Percentiles rank a stretch among this genome's conserved stretches.
phyloP scores from a whole-genome alignment of 2,329 filamentous ascomycete species.

The Zalaria obscura region DNA sequence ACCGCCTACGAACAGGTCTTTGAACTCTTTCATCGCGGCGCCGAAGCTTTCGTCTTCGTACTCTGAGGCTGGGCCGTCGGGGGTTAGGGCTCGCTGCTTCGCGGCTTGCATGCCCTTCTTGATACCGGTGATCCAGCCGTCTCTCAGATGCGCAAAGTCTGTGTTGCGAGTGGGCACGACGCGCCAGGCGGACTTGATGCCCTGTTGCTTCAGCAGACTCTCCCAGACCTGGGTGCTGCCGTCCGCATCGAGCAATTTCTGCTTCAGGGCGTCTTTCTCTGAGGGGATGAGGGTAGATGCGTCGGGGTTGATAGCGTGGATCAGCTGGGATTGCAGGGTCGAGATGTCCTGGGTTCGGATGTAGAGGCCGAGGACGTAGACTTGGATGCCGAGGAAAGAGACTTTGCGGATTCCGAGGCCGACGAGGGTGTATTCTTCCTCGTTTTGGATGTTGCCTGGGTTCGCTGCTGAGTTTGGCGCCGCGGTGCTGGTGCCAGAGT shows the following conservation, averaged over 20 bases:
- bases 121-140: conserved; percentile 80
- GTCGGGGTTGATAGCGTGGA: conserved; percentile 59
- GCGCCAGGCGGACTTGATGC: conserved; percentile 64
- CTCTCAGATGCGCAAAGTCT: conserved; percentile 82
- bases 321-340: conserved; percentile 61
- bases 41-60: conserved; percentile 67
- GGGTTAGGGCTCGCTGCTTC: conserved; percentile 19
- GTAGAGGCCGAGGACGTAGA: conserved; percentile 91
- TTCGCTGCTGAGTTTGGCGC: conserved; percentile 16
- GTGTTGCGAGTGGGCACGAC: conserved; percentile 88
- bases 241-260: conserved; percentile 53
- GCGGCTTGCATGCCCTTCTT: conserved; percentile 52
- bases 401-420: conserved; percentile 82
- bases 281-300: conserved; percentile 72
- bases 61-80: conserved; percentile 22
- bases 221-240: conserved; percentile 64
- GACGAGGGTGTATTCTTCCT: conserved; percentile 70
- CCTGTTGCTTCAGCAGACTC: conserved; percentile 48
- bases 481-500: conserved; percentile 15
- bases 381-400: conserved; percentile 76
- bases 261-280: conserved; percentile 63
- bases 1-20: conserved; percentile 64
- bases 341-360: conserved; percentile 72
- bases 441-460: conserved; percentile 20
- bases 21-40: conserved; percentile 60